Conservation (phyloP, 164 flowering plant species). For the Liriodendron chinense region DNA sequence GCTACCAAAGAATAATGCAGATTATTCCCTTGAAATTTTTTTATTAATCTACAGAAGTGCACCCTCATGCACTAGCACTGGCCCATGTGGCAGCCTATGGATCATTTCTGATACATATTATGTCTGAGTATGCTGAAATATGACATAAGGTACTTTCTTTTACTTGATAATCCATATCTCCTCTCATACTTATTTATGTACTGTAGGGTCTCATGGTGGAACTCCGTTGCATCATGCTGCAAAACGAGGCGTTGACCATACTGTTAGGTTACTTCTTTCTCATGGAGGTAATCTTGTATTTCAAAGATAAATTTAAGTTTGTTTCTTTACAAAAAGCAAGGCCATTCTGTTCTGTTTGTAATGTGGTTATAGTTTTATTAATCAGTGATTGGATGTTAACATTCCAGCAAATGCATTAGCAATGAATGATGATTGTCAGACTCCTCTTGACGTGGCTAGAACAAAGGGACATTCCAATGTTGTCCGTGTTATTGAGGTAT, state of each 20-base stretch:
- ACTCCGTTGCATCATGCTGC: constrained; percentile 98
- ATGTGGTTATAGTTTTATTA: neutral
- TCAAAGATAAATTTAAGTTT: no score
- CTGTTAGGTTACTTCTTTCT: constrained; percentile 75
- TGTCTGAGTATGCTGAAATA: neutral
- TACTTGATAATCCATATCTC: neutral
- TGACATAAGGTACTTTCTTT: neutral
- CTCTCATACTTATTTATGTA: neutral
- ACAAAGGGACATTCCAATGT: constrained; percentile 60
- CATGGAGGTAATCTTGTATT: constrained; percentile 57
- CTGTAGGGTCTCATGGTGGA: constrained; percentile 71
- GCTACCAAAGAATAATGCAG: no score
- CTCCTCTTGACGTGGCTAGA: constrained; percentile 87
- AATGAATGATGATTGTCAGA: constrained; percentile 82
- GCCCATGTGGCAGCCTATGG: no score
- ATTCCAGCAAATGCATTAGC: constrained; percentile 76
- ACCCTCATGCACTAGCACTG: no score
- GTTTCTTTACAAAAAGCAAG: neutral
- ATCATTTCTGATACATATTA: no score
- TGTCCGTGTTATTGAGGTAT: constrained; percentile 94
- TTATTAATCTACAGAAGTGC: no score
- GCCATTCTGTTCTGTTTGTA: no score
- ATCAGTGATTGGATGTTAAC: constrained; percentile 6
- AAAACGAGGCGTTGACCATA: constrained; percentile 69
- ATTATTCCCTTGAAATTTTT: no score